Conservation (phyloP, 2,329 filamentous ascomycete species). For the Xylariaceae sp. region DNA sequence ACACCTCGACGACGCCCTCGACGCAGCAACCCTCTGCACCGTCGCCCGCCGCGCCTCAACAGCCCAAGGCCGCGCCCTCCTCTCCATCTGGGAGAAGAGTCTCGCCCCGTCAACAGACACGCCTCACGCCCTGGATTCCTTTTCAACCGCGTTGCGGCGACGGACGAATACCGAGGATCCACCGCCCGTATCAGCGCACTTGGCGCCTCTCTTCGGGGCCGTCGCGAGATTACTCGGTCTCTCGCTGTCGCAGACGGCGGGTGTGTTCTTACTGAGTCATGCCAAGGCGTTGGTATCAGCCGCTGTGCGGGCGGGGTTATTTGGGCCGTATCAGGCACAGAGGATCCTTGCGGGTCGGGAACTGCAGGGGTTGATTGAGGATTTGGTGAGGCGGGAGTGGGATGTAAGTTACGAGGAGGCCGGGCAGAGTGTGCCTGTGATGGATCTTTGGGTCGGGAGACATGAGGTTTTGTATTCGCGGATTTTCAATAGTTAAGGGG, state of each 20-base stretch:
- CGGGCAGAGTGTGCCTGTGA: constrained; percentile 67
- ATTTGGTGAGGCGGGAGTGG: constrained; percentile 57
- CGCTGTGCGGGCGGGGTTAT: constrained; percentile 68
- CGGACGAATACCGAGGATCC: constrained; percentile 32
- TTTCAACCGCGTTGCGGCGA: constrained; percentile 18
- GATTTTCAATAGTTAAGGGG: constrained; percentile 70
- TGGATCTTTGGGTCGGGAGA: constrained; percentile 79
- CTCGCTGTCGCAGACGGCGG: constrained; percentile 57
- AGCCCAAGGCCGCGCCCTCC: constrained; percentile 68
- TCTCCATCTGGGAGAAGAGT: constrained; percentile 71
- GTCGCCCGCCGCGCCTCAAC: constrained; percentile 71
- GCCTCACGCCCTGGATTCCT: constrained; percentile 24
- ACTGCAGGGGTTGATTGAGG: constrained; percentile 53
- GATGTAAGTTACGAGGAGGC: constrained; percentile 55
- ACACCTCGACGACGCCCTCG: constrained; percentile 66
- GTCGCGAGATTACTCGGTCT: constrained; percentile 60
- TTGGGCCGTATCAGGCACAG: constrained; percentile 78
- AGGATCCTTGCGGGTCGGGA: constrained; percentile 58
- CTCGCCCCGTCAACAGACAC: constrained; percentile 38
- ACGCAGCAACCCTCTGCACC: constrained; percentile 72
- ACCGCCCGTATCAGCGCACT: constrained; percentile 55
- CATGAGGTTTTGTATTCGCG: constrained; percentile 80
- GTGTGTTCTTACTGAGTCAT: constrained; percentile 71
- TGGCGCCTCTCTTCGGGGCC: constrained; percentile 65
- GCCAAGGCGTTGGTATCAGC: constrained; percentile 71